These are phyloP conservation scores for Fusarium sp. DNA, from an alignment of 2,329 filamentous ascomycete species.

Conservation along the genomic window DNA sequence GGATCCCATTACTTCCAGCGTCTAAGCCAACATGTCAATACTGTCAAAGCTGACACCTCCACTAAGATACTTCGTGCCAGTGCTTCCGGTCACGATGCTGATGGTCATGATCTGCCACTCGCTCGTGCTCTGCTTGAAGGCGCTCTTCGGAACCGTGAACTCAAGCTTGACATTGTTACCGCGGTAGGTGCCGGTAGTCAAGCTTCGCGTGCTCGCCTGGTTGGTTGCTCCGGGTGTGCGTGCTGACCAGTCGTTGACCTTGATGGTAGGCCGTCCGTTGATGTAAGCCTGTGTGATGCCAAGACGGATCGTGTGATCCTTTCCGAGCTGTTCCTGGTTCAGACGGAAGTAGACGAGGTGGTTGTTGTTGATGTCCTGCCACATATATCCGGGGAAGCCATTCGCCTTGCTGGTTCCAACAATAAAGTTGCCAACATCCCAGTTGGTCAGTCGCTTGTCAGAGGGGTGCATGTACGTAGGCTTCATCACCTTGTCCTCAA, in stretches of 20 bases:
- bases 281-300: slow-evolving; percentile 50
- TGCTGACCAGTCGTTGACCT: slow-evolving; percentile 47
- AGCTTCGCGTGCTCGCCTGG: slow-evolving; percentile 46
- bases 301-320: slow-evolving; percentile 45
- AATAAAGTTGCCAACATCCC: slow-evolving; percentile 50
- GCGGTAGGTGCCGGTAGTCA: slow-evolving; percentile 50
- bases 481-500: slow-evolving; percentile 53
- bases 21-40: slow-evolving; percentile 41
- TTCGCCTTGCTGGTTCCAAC: slow-evolving; percentile 49
- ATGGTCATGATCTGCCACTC: slow-evolving; percentile 48
- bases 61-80: slow-evolving; percentile 44
- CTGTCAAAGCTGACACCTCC: slow-evolving; percentile 46
- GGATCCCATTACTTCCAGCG: not conserved
- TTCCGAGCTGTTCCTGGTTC: slow-evolving; percentile 42
- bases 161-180: slow-evolving; percentile 47
- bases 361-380: slow-evolving; percentile 56
- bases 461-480: slow-evolving; percentile 57
- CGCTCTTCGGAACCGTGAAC: slow-evolving; percentile 42
- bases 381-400: slow-evolving; percentile 56
- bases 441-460: slow-evolving; percentile 46
- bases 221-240: slow-evolving; percentile 41
- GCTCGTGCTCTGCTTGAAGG: slow-evolving; percentile 43
- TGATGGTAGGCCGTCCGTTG: slow-evolving; percentile 46
- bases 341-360: slow-evolving; percentile 55
- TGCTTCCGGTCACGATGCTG: slow-evolving; percentile 45